Percentiles rank a stretch among this genome's conserved stretches.
Conservation (phyloP, 1,139 yeast species). For the Debaryomyces sp. region DNA sequence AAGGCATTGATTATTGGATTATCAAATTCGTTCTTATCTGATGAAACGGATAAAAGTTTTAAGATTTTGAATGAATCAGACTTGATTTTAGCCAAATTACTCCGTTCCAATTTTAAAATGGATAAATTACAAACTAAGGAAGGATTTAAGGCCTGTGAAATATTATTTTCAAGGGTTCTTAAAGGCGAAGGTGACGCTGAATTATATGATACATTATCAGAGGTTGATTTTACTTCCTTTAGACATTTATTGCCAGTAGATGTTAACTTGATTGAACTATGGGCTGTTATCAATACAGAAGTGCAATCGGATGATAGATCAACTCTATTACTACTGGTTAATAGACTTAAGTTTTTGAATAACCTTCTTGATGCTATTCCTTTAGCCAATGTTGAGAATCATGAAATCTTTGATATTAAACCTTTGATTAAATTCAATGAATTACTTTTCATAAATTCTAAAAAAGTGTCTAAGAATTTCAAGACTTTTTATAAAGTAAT, state of each 20-base stretch:
- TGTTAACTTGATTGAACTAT: constrained; percentile 15
- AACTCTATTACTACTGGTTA: constrained; percentile 25
- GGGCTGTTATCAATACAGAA: constrained; percentile 25
- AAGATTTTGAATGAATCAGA: not conserved
- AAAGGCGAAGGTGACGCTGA: constrained; percentile 2
- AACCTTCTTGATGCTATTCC: constrained; percentile 16
- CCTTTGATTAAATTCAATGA: constrained; percentile 20
- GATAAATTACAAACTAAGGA: constrained; percentile 14
- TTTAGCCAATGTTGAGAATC: constrained; percentile 3
- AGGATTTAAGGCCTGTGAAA: constrained; percentile 12
- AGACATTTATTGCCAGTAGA: constrained; percentile 10
- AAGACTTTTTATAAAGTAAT: constrained; percentile 46
- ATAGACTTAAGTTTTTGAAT: constrained; percentile 40
- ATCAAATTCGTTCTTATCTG: not conserved
- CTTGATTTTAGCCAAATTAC: constrained; percentile 23
- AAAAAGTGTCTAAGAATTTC: constrained; percentile 24
- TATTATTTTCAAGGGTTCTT: constrained; percentile 14
- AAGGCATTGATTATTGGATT: constrained; percentile 2
- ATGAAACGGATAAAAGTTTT: not conserved
- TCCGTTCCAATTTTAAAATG: constrained; percentile 18
- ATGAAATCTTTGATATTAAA: constrained; percentile 9
- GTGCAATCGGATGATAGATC: constrained; percentile 30
- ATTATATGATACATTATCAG: constrained; percentile 13
- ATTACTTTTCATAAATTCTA: constrained; percentile 25
- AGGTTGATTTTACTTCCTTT: constrained; percentile 12